Evolutionary conservation across 2,329 filamentous ascomycete species (phyloP).

Genomic region (Cordyceps militaris): DNA sequence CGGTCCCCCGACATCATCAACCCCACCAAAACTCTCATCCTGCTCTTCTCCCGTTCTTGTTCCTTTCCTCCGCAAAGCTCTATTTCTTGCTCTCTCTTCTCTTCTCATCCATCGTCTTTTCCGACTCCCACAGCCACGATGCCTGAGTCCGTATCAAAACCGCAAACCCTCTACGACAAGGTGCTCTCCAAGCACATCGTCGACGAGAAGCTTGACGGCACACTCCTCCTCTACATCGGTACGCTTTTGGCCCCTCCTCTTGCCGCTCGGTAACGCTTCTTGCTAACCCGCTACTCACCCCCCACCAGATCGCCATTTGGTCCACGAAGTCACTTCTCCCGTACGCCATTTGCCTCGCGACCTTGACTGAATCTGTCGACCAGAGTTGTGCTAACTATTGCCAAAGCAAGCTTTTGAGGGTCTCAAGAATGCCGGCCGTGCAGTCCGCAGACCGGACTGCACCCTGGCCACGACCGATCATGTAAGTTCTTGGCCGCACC

Average conservation of each 20-base stretch:
- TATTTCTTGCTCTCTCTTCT: constrained; percentile 9
- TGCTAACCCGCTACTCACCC: not conserved
- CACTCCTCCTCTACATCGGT: constrained; percentile 89
- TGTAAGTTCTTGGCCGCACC: constrained; percentile 48
- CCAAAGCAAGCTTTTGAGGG: constrained; percentile 91
- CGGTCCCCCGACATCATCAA: not conserved
- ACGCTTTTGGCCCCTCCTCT: constrained; percentile 25
- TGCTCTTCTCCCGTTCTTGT: not conserved
- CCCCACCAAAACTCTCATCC: constrained; percentile 8
- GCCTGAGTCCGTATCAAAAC: constrained; percentile 65
- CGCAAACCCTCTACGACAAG: constrained; percentile 94
- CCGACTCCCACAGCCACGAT: constrained; percentile 43
- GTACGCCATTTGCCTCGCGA: constrained; percentile 41
- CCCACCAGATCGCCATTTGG: constrained; percentile 76
- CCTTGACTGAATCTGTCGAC: not conserved
- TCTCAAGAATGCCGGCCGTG: constrained; percentile 77
- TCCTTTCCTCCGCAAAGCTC: constrained; percentile 7
- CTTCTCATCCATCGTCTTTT: constrained; percentile 11
- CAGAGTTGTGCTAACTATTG: constrained; percentile 1
- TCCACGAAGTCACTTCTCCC: constrained; percentile 97
- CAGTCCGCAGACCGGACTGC: constrained; percentile 90
- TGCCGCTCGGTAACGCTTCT: not conserved
- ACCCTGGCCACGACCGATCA: constrained; percentile 95
- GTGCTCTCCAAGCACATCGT: constrained; percentile 92
- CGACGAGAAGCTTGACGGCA: constrained; percentile 91